phyloP scores from a whole-genome alignment of 2,329 filamentous ascomycete species.

The Diaporthe velutina region DNA sequence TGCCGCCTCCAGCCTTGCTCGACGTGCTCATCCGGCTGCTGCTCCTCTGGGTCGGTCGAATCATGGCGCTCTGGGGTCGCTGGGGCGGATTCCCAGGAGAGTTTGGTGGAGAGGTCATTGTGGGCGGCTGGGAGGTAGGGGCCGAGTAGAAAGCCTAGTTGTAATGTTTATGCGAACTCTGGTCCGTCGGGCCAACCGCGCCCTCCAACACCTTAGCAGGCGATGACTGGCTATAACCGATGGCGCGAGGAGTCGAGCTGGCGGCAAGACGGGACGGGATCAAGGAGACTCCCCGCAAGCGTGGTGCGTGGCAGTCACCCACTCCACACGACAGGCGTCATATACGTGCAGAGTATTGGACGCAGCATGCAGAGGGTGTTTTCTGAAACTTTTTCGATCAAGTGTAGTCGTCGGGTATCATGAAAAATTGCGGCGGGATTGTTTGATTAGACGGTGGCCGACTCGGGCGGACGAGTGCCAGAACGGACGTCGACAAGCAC shows the following conservation, averaged over 20 bases:
- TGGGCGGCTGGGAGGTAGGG: constrained; percentile 43
- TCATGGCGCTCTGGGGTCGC: constrained; percentile 85
- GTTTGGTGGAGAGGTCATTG: constrained; percentile 79
- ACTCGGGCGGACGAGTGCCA: constrained; percentile 26
- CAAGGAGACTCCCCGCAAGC: constrained; percentile 25
- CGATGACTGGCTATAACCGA: constrained; percentile 28
- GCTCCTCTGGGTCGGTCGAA: constrained; percentile 79
- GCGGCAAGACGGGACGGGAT: constrained; percentile 25
- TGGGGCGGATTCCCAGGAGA: constrained; percentile 71
- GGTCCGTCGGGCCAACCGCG: constrained; percentile 27
- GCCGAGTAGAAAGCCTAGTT: constrained; percentile 21
- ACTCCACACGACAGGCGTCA: constrained; percentile 36
- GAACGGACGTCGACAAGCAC: constrained; percentile 22
- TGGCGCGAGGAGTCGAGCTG: constrained; percentile 24
- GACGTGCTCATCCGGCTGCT: constrained; percentile 88
- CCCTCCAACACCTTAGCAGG: constrained; percentile 15
- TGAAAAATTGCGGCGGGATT: constrained; percentile 14
- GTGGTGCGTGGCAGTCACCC: constrained; percentile 34
- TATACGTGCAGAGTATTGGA: constrained; percentile 23
- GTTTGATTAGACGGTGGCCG: constrained; percentile 20
- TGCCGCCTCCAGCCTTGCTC: constrained; percentile 81
- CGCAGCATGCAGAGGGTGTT: constrained; percentile 2
- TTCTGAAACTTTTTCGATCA: background rate
- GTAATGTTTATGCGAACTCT: constrained; percentile 30
- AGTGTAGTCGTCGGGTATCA: constrained; percentile 22